A percentile compares a stretch with the other conserved stretches of the same genome.
Evolutionary conservation across 768 basidiomycete species (phyloP).

Genomic region (Mycena amicta): DNA sequence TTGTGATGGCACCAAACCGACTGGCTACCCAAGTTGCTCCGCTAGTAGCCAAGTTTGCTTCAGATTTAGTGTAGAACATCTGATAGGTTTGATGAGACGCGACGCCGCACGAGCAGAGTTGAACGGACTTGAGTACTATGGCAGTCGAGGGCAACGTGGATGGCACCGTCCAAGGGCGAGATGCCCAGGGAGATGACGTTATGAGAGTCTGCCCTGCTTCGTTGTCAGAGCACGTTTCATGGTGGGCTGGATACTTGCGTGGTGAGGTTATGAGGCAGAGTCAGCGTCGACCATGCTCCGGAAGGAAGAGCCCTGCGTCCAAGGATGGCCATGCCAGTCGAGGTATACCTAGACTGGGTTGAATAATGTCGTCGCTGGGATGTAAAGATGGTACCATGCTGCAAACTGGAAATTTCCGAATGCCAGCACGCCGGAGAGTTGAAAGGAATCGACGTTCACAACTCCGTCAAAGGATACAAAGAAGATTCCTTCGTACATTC

Average conservation of each 20-base stretch:
- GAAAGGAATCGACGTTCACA: conserved; percentile 52
- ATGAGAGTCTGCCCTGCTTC: conserved; percentile 50
- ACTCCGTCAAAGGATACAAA: conserved; percentile 51
- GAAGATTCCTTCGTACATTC: conserved; percentile 41
- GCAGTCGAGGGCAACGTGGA: conserved; percentile 51
- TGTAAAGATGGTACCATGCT: too few species aligned
- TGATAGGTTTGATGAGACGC: too few species aligned
- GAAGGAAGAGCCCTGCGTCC: conserved; percentile 44
- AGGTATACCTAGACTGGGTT: too few species aligned
- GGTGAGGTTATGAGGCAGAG: conserved; percentile 44
- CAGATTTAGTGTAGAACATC: conserved; percentile 46
- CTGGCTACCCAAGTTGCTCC: conserved; percentile 46
- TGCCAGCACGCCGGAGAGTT: conserved; percentile 44
- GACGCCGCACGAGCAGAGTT: too few species aligned
- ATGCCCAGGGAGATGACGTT: conserved; percentile 48
- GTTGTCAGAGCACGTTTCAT: too few species aligned
- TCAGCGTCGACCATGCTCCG: conserved; percentile 43
- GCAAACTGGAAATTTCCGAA: conserved; percentile 44
- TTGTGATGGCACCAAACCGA: conserved; percentile 43
- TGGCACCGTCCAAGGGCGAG: conserved; percentile 46
- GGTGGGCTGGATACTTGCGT: too few species aligned
- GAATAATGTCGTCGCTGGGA: too few species aligned
- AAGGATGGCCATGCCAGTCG: conserved; percentile 40
- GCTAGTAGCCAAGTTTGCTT: conserved; percentile 41
- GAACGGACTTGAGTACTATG: conserved; percentile 37